phyloP scores from a whole-genome alignment of 2,329 filamentous ascomycete species.

The Talaromyces sp. region DNA sequence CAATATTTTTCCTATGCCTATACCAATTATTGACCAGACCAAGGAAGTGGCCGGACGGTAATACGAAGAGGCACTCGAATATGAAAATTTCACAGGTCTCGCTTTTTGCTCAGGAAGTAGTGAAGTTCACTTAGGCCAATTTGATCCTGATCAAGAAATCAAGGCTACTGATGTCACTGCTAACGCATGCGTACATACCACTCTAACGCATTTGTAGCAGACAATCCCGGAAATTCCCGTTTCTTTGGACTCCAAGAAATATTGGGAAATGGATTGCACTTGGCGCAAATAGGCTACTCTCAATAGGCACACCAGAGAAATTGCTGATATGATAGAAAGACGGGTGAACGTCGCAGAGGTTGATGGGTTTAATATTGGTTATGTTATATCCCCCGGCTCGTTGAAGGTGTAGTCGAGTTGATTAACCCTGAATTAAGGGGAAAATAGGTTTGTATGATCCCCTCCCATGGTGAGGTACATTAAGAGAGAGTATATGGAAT shows the following conservation, averaged over 20 bases:
- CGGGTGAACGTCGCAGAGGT: conserved; percentile 42
- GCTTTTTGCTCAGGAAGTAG: conserved; percentile 74
- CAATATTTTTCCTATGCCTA: conserved; percentile 63
- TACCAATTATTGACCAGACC: conserved; percentile 59
- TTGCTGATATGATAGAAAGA: conserved; percentile 33
- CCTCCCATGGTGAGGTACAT: conserved; percentile 31
- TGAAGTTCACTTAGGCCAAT: conserved; percentile 57
- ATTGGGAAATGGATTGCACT: conserved; percentile 7
- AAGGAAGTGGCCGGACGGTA: conserved; percentile 63
- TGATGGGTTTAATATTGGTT: conserved; percentile 40
- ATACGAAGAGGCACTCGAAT: conserved; percentile 55
- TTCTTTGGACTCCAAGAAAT: conserved; percentile 11
- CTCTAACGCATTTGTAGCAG: conserved; percentile 6
- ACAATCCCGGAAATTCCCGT: conserved; percentile 5
- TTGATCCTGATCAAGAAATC: conserved; percentile 59
- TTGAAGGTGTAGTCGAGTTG: conserved; percentile 48
- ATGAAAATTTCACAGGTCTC: conserved; percentile 60
- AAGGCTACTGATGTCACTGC: conserved; percentile 11
- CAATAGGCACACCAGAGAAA: conserved; percentile 26
- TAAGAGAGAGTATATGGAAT: conserved; percentile 56
- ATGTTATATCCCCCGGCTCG: conserved; percentile 47
- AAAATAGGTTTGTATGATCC: conserved; percentile 28
- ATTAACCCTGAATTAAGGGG: conserved; percentile 40
- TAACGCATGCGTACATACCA: conserved; percentile 7
- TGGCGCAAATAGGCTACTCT: not conserved